Evolutionary conservation across 2,329 filamentous ascomycete species (phyloP), one percentile per base, ranked within the genome.

Genomic region (Penicillium paneum): DNA sequence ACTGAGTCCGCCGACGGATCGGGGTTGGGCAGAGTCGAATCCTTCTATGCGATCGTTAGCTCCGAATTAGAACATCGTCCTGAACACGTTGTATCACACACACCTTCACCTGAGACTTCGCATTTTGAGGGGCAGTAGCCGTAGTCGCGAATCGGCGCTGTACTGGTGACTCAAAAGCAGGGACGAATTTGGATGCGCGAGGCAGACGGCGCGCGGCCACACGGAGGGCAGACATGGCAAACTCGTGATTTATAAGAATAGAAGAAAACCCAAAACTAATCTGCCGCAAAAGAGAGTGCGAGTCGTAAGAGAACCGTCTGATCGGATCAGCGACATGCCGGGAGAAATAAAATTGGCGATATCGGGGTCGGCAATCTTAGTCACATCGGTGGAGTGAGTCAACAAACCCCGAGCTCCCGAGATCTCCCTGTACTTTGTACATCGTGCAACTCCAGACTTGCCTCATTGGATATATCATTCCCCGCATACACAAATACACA

Each of bases 1-100:
- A 84, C 78, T 0, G 91, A 94, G 73, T 91, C 87, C 44, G 83
- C 66, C 13, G 85, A 68, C 34, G 91, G 90, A 67, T 95, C 91
- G 45, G 88, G 82, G 62, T 88, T 90, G 10, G 88, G 80, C 12
- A 88, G 69, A 2, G 71, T 65, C 21, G 75, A 69, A 66, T 82
- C 76, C 64, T 75, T 76, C 76, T 82, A 59, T 40, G 19, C 15
- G 13, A 26, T 13, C 5, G 3, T 62, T 38, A 63, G 52, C 24
- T n/a, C 8, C 7, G 0, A 15, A 11, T 13, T 1, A 2, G 8
- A 8, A 39, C 24, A 3, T 1, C 7, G 31, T 15, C n/a, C 7
- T 34, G 17, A 11, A 26, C 24, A 45, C 4, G 28, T 29, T 11
- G 1, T 0, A 12, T 24, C 15, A 17, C 11, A 29, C 58, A 8